Evolutionary conservation across 176 grass and related monocot species (phyloP).

Genomic region (Eragrostis curvula): DNA sequence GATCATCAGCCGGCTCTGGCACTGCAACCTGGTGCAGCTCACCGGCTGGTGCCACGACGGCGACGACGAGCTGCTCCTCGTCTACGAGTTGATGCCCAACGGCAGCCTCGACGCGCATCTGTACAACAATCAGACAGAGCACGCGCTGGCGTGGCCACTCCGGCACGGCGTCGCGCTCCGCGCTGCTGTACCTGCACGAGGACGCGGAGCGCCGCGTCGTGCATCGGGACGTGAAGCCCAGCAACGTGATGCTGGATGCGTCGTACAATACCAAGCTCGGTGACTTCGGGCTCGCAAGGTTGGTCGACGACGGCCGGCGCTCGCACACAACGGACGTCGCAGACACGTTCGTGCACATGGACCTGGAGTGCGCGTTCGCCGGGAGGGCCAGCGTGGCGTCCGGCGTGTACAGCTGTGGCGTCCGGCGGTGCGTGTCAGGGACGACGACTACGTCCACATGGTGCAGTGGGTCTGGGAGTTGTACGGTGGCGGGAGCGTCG

Average conservation of each 20-base stretch:
- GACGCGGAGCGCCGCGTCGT: conserved; percentile 9
- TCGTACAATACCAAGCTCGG: conserved; percentile 17
- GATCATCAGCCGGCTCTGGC: conserved; percentile 56
- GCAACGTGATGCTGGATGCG: conserved; percentile 39
- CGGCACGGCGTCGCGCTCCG: conserved; percentile 2
- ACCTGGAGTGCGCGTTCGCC: not conserved
- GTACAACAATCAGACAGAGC: not conserved
- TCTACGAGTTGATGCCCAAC: conserved; percentile 63
- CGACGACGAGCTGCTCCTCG: conserved; percentile 26
- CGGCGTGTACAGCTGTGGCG: conserved; percentile 46
- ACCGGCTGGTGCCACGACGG: conserved; percentile 53
- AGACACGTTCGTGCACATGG: conserved; percentile 23
- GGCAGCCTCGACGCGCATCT: conserved; percentile 60
- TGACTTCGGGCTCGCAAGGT: not conserved
- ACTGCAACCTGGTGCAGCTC: conserved; percentile 61
- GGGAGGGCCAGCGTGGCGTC: not conserved
- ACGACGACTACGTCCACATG: not conserved
- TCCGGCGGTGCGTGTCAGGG: not conserved
- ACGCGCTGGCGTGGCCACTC: conserved; percentile 26
- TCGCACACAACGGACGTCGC: not conserved
- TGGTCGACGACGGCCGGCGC: conserved; percentile 3
- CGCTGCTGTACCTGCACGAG: conserved; percentile 36
- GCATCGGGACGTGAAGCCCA: conserved; percentile 45
- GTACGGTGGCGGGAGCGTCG: not conserved
- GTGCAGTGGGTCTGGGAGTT: conserved; percentile 25